phyloP scores from a whole-genome alignment of 1,284 basidiomycete species.

The Gomphus bonarii region DNA sequence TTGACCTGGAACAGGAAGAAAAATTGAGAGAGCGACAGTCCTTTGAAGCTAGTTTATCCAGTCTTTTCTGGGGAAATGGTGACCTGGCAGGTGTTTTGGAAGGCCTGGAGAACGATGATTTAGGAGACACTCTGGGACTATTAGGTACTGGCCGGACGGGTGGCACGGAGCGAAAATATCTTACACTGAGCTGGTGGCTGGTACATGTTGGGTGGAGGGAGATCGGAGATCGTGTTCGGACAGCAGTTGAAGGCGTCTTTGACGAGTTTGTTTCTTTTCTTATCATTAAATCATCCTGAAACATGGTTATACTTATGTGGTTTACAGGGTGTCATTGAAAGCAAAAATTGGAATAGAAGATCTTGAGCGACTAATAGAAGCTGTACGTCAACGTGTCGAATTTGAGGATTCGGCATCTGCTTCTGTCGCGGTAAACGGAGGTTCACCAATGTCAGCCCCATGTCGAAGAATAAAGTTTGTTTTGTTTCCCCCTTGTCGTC shows the following conservation, averaged over 20 bases:
- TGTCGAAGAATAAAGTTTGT: neutral
- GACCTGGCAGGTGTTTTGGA: slow-evolving; percentile 6
- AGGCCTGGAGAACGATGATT: slow-evolving; percentile 23
- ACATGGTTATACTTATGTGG: neutral
- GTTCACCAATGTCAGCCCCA: neutral
- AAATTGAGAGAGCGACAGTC: slow-evolving; percentile 36
- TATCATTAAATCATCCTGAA: neutral
- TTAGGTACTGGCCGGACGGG: slow-evolving; percentile 22
- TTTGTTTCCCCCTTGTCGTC: slow-evolving; percentile 3
- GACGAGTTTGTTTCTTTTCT: slow-evolving; percentile 44
- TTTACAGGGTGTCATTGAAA: slow-evolving; percentile 65
- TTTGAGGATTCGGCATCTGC: slow-evolving; percentile 15
- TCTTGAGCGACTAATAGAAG: slow-evolving; percentile 52
- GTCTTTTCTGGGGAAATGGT: slow-evolving; percentile 19
- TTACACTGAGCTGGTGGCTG: slow-evolving; percentile 88
- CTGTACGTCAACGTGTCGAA: slow-evolving; percentile 68
- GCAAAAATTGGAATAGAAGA: slow-evolving; percentile 59
- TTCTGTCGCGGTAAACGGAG: slow-evolving; percentile 4
- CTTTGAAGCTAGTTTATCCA: slow-evolving; percentile 14
- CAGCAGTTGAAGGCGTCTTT: slow-evolving; percentile 72
- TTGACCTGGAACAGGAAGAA: slow-evolving; percentile 54
- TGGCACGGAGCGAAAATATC: slow-evolving; percentile 65
- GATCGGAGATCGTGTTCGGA: slow-evolving; percentile 59
- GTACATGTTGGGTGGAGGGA: slow-evolving; percentile 84
- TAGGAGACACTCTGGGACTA: slow-evolving; percentile 19